A percentile compares a stretch with the other conserved stretches of the same genome.
These are phyloP conservation scores for Kodamaea arcana DNA, from an alignment of 1,139 yeast species.

Conservation along the genomic window DNA sequence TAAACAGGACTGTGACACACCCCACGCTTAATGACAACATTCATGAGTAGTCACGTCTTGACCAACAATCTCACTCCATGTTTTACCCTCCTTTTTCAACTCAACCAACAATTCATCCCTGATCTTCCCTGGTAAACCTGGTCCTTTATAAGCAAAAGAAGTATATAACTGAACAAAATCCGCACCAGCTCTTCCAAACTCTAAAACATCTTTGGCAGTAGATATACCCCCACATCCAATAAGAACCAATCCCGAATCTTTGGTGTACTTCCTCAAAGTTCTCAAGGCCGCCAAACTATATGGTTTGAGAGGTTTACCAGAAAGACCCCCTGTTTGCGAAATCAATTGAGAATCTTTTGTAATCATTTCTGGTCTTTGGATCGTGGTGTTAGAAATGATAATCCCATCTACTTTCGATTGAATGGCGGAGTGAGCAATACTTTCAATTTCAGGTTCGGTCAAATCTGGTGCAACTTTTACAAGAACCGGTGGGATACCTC, in stretches of 20 bases:
- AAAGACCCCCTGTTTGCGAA: constrained; percentile 77
- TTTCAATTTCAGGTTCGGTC: constrained; percentile 71
- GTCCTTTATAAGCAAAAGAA: constrained; percentile 89
- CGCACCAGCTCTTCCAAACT: constrained; percentile 93
- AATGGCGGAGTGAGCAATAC: constrained; percentile 80
- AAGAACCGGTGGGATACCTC: constrained; percentile 64
- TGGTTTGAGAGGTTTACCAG: constrained; percentile 90
- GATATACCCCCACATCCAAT: constrained; percentile 95
- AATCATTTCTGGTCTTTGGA: constrained; percentile 65
- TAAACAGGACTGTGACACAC: too few relatives aligned
- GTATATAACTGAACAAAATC: constrained; percentile 82
- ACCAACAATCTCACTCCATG: constrained; percentile 81
- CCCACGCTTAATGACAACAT: too few relatives aligned
- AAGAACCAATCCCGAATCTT: constrained; percentile 65
- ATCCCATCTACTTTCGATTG: constrained; percentile 83
- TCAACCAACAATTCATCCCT: constrained; percentile 70
- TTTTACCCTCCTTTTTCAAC: constrained; percentile 68
- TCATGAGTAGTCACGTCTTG: too few relatives aligned
- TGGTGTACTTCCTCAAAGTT: constrained; percentile 68
- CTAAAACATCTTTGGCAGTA: constrained; percentile 80
- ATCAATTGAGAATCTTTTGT: constrained; percentile 42
- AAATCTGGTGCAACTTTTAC: constrained; percentile 95
- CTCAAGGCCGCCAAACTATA: constrained; percentile 67
- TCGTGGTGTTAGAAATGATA: constrained; percentile 86
- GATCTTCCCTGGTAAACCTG: constrained; percentile 76